Evolutionary conservation across 306 rosid genomes (phyloP), one percentile per base, ranked within the genome.

Genomic region (Prunus dulcis): DNA sequence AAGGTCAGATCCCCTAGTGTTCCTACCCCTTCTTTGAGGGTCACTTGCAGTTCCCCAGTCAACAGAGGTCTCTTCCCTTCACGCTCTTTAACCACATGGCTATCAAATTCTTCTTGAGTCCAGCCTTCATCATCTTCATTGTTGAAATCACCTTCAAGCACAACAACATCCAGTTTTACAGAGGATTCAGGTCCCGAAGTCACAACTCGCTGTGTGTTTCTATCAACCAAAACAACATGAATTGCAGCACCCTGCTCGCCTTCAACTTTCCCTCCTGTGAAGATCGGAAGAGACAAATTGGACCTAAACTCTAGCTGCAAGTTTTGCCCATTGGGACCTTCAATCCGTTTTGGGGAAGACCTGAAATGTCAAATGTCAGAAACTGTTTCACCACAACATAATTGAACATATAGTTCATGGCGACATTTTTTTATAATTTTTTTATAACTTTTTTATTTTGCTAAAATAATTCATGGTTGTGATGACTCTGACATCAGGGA

Each of bases 201-300:
- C 62, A 93, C 86, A 76, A 83, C 84, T 61, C 49, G 80, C 25
- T 88, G 85, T 72, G 83, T 80, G 79, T 80, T 87, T 28, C 81
- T 79, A 93, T 96, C 99, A 77, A 88, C 46, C 80, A 96, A 84
- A 75, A 96, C 97, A 41, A 91, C 86, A 79, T 96, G 99, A 81
- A 96, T 87, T 70, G 94, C 81, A 84, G 98, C 99, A 73, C 99
- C 99, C 87, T 88, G 99, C 93, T 93, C 99, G 65, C 99, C 99
- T 84, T 96, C 99, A 43, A 96, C 98, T 85, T 96, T 96, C 84
- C 99, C 99, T 67, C 99, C 99, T 1, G 99, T 96, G 88, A 96
- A 96, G 65, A 96, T 87, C 46, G 99, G 99, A 87, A 96, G 99
- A 68, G 98, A 85, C 65, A 96, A 79, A 76, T 93, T 90, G 65